Conservation (phyloP, 164 flowering plant genomes). For the Cinnamomum micranthum region DNA sequence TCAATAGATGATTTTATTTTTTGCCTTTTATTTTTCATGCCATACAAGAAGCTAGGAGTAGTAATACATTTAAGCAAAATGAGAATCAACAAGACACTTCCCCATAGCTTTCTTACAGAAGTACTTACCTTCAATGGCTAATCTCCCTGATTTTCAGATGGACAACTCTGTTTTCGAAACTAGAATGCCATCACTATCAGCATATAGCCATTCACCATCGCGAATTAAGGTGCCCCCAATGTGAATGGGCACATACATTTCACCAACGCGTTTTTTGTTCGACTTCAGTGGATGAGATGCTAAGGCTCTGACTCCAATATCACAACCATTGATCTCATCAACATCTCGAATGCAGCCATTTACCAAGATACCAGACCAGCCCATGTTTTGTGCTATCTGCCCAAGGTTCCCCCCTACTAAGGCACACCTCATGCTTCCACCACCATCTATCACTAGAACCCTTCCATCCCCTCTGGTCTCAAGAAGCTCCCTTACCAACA, state of each 20-base stretch:
- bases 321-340: slow-evolving; percentile 65
- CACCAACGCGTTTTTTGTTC: slow-evolving; percentile 49
- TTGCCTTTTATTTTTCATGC: too few relatives aligned
- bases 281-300: slow-evolving; percentile 62
- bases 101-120: too few relatives aligned
- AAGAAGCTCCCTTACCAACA: slow-evolving; percentile 45
- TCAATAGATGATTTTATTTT: too few relatives aligned
- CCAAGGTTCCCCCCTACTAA: slow-evolving; percentile 62
- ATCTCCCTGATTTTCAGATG: slow-evolving; percentile 17
- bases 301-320: slow-evolving; percentile 60
- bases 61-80: too few relatives aligned
- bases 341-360: slow-evolving; percentile 64
- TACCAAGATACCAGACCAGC: slow-evolving; percentile 64
- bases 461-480: slow-evolving; percentile 62
- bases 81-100: too few relatives aligned
- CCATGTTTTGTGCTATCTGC: slow-evolving; percentile 58
- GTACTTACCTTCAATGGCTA: too few relatives aligned
- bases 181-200: slow-evolving; percentile 61
- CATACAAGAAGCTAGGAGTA: too few relatives aligned
- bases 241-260: slow-evolving; percentile 41
- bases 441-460: slow-evolving; percentile 66
- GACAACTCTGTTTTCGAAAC: slow-evolving; percentile 42
- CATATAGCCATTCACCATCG: slow-evolving; percentile 67
- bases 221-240: slow-evolving; percentile 49
- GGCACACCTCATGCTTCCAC: slow-evolving; percentile 58